phyloP scores from a whole-genome alignment of 2,329 filamentous ascomycete species.

The Bipolaris victoriae region DNA sequence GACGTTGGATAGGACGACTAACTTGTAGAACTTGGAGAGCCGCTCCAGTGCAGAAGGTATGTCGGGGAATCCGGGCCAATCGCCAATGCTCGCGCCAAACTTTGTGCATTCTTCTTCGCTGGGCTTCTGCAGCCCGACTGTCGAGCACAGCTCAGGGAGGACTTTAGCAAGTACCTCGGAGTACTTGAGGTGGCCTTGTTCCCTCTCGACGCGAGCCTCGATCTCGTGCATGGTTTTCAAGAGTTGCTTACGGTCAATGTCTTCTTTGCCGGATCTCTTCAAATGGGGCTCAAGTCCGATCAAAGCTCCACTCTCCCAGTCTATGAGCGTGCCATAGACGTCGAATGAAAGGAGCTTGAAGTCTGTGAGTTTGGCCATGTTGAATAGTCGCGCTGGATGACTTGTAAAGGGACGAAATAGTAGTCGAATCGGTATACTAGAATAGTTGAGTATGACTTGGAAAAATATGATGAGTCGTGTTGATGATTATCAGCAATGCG shows the following conservation, averaged over 20 bases:
- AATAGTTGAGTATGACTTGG: not conserved
- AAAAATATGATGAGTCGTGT: not conserved
- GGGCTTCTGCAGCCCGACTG: slow-evolving; percentile 50
- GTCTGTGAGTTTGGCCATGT: slow-evolving; percentile 46
- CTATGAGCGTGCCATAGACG: slow-evolving; percentile 79
- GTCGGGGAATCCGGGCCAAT: slow-evolving; percentile 65
- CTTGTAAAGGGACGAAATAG: not conserved
- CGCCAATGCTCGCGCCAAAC: slow-evolving; percentile 60
- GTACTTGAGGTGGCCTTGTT: slow-evolving; percentile 66
- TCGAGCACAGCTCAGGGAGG: slow-evolving; percentile 56
- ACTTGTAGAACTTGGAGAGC: slow-evolving; percentile 60
- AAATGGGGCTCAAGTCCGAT: slow-evolving; percentile 60
- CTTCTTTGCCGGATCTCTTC: slow-evolving; percentile 35
- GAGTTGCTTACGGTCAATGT: slow-evolving; percentile 34
- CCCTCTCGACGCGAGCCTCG: slow-evolving; percentile 58
- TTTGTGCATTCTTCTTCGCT: slow-evolving; percentile 51
- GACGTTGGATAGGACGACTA: slow-evolving; percentile 67
- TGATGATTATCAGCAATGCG: not conserved
- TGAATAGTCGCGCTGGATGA: not conserved
- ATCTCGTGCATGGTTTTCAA: slow-evolving; percentile 55
- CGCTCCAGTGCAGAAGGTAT: slow-evolving; percentile 60
- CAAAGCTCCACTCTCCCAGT: slow-evolving; percentile 75
- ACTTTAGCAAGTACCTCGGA: slow-evolving; percentile 62
- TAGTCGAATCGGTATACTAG: not conserved
- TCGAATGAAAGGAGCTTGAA: slow-evolving; percentile 71